Evolutionary conservation across 345 rosid genomes (phyloP).

Genomic region (Gossypium ekmanianum): DNA sequence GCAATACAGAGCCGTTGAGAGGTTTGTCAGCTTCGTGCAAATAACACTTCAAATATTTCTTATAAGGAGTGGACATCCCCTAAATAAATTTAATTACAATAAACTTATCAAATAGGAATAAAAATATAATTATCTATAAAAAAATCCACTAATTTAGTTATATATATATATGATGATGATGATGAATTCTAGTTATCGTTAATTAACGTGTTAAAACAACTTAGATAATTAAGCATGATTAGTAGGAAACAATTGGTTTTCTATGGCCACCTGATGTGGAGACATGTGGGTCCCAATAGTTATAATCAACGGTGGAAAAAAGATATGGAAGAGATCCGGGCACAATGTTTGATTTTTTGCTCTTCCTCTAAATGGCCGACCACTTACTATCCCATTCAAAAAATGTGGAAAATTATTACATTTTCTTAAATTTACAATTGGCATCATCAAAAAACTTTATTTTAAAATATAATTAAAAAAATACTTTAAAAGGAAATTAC

Average conservation of each 20-base stretch:
- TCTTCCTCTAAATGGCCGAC: slow-evolving; percentile 24
- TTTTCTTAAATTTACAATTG: too few relatives aligned
- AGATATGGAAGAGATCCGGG: slow-evolving; percentile 14
- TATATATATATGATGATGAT: not conserved
- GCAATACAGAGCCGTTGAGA: too few relatives aligned
- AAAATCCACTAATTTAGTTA: not conserved
- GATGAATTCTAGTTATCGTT: not conserved
- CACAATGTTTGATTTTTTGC: not conserved
- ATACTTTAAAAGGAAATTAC: too few relatives aligned
- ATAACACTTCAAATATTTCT: too few relatives aligned
- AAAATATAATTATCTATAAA: too few relatives aligned
- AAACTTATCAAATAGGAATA: too few relatives aligned
- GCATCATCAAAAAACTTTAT: too few relatives aligned
- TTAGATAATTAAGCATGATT: slow-evolving; percentile 10
- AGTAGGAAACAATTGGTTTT: slow-evolving; percentile 1
- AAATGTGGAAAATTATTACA: not conserved
- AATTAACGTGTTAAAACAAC: slow-evolving; percentile 6
- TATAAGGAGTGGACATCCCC: too few relatives aligned
- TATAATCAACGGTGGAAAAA: slow-evolving; percentile 19
- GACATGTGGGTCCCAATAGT: slow-evolving; percentile 24
- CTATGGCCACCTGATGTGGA: slow-evolving; percentile 15
- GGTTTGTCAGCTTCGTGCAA: too few relatives aligned
- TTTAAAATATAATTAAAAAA: too few relatives aligned
- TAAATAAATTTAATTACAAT: too few relatives aligned
- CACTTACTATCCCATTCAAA: slow-evolving; percentile 17